phyloP scores from a whole-genome alignment of 331 rosid species.

The Phaseolus coccineus region DNA sequence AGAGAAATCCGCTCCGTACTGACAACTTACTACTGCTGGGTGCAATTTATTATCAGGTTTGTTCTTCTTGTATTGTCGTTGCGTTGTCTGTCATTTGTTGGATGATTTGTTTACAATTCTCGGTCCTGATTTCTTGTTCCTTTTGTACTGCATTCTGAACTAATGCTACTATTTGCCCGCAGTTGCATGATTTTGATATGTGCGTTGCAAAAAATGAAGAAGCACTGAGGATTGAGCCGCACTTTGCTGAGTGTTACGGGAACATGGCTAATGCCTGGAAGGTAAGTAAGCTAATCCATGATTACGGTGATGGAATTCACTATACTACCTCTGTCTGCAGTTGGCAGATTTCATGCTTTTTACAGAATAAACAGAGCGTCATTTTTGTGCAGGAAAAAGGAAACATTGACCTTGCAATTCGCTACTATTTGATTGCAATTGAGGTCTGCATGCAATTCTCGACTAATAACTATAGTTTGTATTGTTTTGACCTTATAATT shows the following conservation, averaged over 20 bases:
- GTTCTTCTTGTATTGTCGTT: slow-evolving; percentile 1
- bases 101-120: background rate
- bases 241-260: slow-evolving; percentile 96
- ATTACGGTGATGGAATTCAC: background rate
- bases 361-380: slow-evolving; percentile 36
- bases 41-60: slow-evolving; percentile 96
- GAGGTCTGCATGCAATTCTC: slow-evolving; percentile 68
- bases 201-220: slow-evolving; percentile 95
- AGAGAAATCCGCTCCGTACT: slow-evolving; percentile 82
- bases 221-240: slow-evolving; percentile 88
- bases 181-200: slow-evolving; percentile 96
- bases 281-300: slow-evolving; percentile 48
- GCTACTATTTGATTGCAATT: slow-evolving; percentile 90
- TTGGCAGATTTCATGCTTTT: background rate
- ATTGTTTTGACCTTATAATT: slow-evolving; percentile 75
- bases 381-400: slow-evolving; percentile 83
- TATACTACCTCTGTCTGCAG: background rate
- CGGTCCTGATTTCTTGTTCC: background rate
- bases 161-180: slow-evolving; percentile 28
- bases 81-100: slow-evolving; percentile 25
- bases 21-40: slow-evolving; percentile 95
- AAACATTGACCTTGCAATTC: slow-evolving; percentile 94
- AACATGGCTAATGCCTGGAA: slow-evolving; percentile 99
- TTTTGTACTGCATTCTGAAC: slow-evolving; percentile 18
- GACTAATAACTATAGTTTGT: slow-evolving; percentile 8